A percentile compares a stretch with the other conserved stretches of the same genome.
Evolutionary conservation across 306 rosid species (phyloP).

Genomic region (Macrotyloma uniflorum): DNA sequence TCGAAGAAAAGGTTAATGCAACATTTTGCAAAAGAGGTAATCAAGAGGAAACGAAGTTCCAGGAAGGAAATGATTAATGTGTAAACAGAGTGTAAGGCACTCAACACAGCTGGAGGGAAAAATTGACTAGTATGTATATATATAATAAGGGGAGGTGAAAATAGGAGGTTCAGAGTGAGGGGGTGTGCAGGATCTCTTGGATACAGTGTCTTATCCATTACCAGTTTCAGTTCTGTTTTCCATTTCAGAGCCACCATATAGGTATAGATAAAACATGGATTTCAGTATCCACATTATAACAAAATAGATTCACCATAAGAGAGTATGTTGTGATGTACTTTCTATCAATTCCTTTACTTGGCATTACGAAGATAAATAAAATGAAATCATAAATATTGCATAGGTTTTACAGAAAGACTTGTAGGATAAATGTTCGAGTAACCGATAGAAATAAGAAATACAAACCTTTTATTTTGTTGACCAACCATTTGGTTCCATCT

Average conservation of each 20-base stretch:
- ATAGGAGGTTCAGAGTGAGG: neutral
- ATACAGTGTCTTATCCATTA: neutral
- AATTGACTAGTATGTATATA: neutral
- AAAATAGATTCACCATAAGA: neutral
- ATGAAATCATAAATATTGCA: conserved; percentile 21
- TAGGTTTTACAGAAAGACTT: neutral
- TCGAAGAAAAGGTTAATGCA: neutral
- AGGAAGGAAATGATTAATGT: neutral
- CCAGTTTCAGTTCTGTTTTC: neutral
- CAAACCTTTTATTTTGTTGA: conserved; percentile 83
- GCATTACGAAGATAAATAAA: conserved; percentile 10
- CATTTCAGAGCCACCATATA: neutral
- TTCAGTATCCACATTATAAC: conserved; percentile 6
- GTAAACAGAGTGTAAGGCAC: neutral
- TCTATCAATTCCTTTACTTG: neutral
- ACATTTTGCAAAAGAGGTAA: neutral
- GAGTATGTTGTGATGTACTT: neutral
- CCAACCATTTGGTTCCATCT: conserved; percentile 92
- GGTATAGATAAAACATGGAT: neutral
- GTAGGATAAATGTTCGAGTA: conserved; percentile 8
- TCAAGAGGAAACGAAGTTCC: neutral
- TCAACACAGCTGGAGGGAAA: neutral
- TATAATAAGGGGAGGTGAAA: neutral
- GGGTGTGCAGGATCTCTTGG: neutral
- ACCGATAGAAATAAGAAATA: neutral